Evolutionary conservation across 495 filamentous ascomycete genomes (phyloP).

Genomic region (Penicillium maclennaniae): DNA sequence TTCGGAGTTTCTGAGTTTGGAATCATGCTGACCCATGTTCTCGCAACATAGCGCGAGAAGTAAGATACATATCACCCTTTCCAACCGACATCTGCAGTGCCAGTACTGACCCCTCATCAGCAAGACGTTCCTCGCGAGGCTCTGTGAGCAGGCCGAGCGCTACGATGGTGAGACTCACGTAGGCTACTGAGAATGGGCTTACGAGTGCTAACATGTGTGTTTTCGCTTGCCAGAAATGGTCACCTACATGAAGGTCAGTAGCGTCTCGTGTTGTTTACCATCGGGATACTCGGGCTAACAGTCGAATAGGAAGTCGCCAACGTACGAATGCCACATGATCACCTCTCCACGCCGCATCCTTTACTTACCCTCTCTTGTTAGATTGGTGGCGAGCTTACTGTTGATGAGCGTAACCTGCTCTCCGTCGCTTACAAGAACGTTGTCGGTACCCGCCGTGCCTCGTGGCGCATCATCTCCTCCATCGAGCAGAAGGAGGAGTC

Average conservation of each 20-base stretch:
- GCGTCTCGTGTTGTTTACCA: constrained; percentile 12
- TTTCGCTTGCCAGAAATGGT: constrained; percentile 77
- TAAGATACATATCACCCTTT: constrained; percentile 34
- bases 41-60: constrained; percentile 74
- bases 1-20: constrained; percentile 1
- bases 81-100: constrained; percentile 2
- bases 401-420: constrained; percentile 98
- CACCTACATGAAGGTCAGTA: constrained; percentile 93
- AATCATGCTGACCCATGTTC: constrained; percentile 26
- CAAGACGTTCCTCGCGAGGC: constrained; percentile 99
- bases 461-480: constrained; percentile 99
- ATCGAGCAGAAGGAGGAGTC: constrained; percentile 99
- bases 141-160: constrained; percentile 99
- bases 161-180: constrained; percentile 79
- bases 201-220: constrained; percentile 20
- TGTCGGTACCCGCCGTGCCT: constrained; percentile 95
- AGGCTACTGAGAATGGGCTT: not conserved
- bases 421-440: constrained; percentile 99
- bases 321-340: constrained; percentile 48
- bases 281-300: constrained; percentile 32
- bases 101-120: constrained; percentile 53
- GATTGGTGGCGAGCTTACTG: constrained; percentile 84
- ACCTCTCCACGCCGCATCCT: not conserved
- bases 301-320: constrained; percentile 84
- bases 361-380: constrained; percentile 42